Base-by-base conservation (phyloP, 495 filamentous ascomycete species). In the Aspergillus sclerotioniger region DNA sequence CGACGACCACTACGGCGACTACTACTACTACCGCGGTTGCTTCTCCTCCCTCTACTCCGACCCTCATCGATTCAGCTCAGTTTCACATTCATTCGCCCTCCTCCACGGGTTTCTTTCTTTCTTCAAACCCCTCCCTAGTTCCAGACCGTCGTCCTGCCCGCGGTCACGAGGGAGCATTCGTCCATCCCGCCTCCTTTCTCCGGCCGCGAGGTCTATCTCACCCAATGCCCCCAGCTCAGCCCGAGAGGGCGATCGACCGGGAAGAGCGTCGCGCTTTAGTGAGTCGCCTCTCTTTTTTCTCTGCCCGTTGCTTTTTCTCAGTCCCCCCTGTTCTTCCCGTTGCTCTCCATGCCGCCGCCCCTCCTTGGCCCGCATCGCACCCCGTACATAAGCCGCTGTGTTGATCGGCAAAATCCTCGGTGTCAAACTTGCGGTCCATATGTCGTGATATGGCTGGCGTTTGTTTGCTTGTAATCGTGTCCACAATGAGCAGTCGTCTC, bases 231-330 rank as follows among this genome's bases (percentile, higher is more conserved):
- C 73, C 81, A 60, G 73, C 80, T 54, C 81, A 81, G 70, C 79
- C 85, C 67, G 78, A 89, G 75, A 88, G 80, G 76, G 82, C 85
- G 61, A 80, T 96, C 60, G 92, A 98, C 74, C 85, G 82, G 74
- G 93, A 96, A 77, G 93, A 98, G 79, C 84, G 87, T 76, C 88
- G 93, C 73, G 93, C 89, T 68, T 82, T 98, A 83, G 93, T 97
- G 73, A 83, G 89, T 81, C 57, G 51, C 44, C 31, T 53, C 57
- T 54, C 56, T 54, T 46, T 46, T 46, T 21, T 35, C 59, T 45
- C 65, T 58, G 29, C 28, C 43, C 19, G 53, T 32, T 58, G 51
- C n/a, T 19, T 44, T 54, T 59, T 25, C 5, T 25, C 25, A 25
- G 5, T 5, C 5, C 25, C 25, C 25, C 25, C 5, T 25, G 25